phyloP scores from a whole-genome alignment of 164 flowering plant genomes.

The Piper betle region DNA sequence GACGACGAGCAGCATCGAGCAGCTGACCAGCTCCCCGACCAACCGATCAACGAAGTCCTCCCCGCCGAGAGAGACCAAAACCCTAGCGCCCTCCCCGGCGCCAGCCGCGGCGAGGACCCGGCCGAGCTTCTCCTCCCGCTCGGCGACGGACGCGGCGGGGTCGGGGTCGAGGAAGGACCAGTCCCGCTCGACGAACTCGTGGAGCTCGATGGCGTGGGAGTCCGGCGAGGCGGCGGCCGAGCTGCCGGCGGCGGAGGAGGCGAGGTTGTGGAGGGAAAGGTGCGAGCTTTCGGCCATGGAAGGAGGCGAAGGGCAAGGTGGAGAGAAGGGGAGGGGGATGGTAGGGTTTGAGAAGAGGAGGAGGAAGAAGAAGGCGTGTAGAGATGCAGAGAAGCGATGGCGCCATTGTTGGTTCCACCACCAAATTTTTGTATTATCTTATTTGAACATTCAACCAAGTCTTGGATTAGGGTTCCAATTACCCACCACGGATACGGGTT shows the following conservation, averaged over 20 bases:
- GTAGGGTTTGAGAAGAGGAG: not conserved
- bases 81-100: slow-evolving; percentile 34
- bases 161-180: slow-evolving; percentile 84
- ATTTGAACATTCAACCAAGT: too few relatives aligned
- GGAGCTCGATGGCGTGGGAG: slow-evolving; percentile 23
- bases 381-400: not conserved
- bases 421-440: too few relatives aligned
- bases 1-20: slow-evolving; percentile 47
- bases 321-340: not conserved
- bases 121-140: slow-evolving; percentile 22
- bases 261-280: not conserved
- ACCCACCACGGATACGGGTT: too few relatives aligned
- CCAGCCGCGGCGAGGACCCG: slow-evolving; percentile 49
- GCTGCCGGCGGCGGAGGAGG: not conserved
- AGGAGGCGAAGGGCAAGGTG: not conserved
- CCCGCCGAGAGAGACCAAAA: slow-evolving; percentile 55
- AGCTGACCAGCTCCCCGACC: slow-evolving; percentile 20
- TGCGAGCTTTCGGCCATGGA: not conserved
- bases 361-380: not conserved
- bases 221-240: not conserved
- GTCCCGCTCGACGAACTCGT: slow-evolving; percentile 63
- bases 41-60: slow-evolving; percentile 62
- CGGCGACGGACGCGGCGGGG: slow-evolving; percentile 16
- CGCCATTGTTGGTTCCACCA: not conserved
- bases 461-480: too few relatives aligned